Percentiles rank a stretch among this genome's conserved stretches.
Evolutionary conservation across 768 basidiomycete species (phyloP).

Genomic region (Saitozyma sp.): DNA sequence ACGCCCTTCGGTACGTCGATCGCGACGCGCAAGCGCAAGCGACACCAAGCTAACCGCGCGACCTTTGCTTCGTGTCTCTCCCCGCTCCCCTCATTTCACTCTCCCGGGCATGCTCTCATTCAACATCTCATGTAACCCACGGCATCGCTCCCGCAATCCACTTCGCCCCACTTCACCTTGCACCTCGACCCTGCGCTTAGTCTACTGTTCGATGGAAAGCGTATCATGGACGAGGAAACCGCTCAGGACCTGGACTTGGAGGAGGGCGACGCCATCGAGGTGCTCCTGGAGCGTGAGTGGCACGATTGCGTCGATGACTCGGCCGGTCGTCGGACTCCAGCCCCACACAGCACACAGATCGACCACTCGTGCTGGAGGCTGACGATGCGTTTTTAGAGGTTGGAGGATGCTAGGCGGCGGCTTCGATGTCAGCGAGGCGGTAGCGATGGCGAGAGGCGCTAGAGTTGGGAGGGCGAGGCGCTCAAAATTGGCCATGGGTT

Average conservation of each 20-base stretch:
- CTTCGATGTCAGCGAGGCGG: not conserved
- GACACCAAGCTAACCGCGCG: not conserved
- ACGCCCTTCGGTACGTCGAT: slow-evolving; percentile 73
- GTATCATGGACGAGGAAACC: slow-evolving; percentile 87
- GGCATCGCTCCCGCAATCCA: not conserved
- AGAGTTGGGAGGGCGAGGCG: not conserved
- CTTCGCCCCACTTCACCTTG: not conserved
- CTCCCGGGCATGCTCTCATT: not conserved
- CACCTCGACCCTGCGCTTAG: slow-evolving; percentile 55
- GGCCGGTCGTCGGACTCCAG: too few relatives aligned
- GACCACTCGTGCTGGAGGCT: too few relatives aligned
- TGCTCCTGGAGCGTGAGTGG: slow-evolving; percentile 84
- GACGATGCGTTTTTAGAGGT: too few relatives aligned
- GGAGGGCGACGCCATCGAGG: slow-evolving; percentile 83
- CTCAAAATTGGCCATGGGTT: too few relatives aligned
- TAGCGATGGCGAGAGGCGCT: not conserved
- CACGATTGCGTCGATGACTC: not conserved
- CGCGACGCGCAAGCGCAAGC: not conserved
- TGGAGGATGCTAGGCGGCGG: too few relatives aligned
- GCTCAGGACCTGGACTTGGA: slow-evolving; percentile 84
- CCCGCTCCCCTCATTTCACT: slow-evolving; percentile 3
- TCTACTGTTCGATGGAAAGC: slow-evolving; percentile 83
- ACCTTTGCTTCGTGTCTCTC: not conserved
- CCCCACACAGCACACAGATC: too few relatives aligned
- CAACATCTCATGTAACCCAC: too few relatives aligned